A percentile compares a stretch with the other conserved stretches of the same genome.
phyloP scores from a whole-genome alignment of 1,139 yeast genomes.

The Geotrichum aggregatum region DNA sequence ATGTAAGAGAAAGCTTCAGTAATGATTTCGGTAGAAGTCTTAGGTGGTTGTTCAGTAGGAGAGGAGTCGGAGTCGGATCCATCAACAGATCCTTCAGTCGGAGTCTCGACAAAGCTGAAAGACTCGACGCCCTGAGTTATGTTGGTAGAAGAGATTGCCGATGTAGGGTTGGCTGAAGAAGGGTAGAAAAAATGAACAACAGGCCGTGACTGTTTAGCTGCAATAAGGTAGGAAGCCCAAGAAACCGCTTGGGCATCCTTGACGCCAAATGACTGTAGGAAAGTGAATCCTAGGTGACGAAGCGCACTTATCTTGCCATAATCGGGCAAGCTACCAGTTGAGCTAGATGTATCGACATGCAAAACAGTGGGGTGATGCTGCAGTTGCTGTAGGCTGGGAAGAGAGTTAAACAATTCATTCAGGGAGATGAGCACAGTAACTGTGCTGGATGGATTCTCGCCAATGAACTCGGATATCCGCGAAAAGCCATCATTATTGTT shows the following conservation, averaged over 20 bases:
- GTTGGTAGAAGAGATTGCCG: constrained; percentile 15
- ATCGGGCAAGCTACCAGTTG: constrained; percentile 40
- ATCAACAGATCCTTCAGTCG: neutral
- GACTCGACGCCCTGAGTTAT: constrained; percentile 28
- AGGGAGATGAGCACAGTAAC: constrained; percentile 47
- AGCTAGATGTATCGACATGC: constrained; percentile 46
- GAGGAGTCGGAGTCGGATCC: constrained; percentile 5
- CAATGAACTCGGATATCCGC: constrained; percentile 38
- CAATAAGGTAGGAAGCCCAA: constrained; percentile 54
- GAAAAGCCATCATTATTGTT: constrained; percentile 55
- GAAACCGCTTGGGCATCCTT: constrained; percentile 53
- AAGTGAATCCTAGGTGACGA: constrained; percentile 62
- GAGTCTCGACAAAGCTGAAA: constrained; percentile 2
- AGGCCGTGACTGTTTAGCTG: constrained; percentile 48
- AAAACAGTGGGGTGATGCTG: constrained; percentile 49
- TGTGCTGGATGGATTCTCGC: constrained; percentile 19
- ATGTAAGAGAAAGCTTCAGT: constrained; percentile 10
- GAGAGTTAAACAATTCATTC: constrained; percentile 50
- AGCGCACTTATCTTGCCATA: constrained; percentile 62
- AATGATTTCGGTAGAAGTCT: constrained; percentile 3
- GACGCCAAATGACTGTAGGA: constrained; percentile 59
- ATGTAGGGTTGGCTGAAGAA: constrained; percentile 16
- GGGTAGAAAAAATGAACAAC: constrained; percentile 61
- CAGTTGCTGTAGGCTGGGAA: constrained; percentile 57
- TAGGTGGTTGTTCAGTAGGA: neutral